Conservation (phyloP, 805 yeast species). For the Candida bentonensis region DNA sequence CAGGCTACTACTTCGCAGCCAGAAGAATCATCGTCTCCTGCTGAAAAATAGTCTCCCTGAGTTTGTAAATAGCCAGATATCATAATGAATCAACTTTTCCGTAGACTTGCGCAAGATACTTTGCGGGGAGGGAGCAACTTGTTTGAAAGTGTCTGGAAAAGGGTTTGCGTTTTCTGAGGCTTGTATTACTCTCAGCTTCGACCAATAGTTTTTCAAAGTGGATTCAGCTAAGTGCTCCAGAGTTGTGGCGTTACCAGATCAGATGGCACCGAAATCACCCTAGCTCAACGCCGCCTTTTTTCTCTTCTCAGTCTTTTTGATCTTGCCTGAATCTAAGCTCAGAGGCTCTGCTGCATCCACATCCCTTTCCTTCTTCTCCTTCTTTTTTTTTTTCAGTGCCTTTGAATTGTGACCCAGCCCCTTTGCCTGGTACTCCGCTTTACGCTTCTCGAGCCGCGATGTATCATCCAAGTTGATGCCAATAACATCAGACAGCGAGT, state of each 20-base stretch:
- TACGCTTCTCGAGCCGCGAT: conserved; percentile 14
- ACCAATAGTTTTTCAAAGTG: conserved; percentile 4
- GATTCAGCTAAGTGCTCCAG: conserved; percentile 1
- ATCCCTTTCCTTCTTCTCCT: not conserved
- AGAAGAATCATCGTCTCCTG: no score
- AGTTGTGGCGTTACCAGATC: not conserved
- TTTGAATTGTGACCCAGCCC: conserved; percentile 27
- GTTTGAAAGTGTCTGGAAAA: no score
- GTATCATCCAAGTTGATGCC: conserved; percentile 22
- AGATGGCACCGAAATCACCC: not conserved
- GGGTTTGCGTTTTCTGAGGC: no score
- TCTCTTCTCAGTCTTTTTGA: not conserved
- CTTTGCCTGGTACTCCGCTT: conserved; percentile 11
- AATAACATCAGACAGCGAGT: conserved; percentile 22
- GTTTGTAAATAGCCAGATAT: no score
- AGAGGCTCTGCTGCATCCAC: no score
- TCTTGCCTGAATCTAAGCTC: no score
- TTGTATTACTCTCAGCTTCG: no score
- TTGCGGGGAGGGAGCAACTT: no score
- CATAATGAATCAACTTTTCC: no score
- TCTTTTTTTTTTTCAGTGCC: conserved; percentile 13
- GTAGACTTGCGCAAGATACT: no score
- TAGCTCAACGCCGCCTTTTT: not conserved
- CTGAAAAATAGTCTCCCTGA: no score
- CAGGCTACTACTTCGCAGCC: no score